phyloP scores from a whole-genome alignment of 306 rosid genomes.

The Abrus precatorius region DNA sequence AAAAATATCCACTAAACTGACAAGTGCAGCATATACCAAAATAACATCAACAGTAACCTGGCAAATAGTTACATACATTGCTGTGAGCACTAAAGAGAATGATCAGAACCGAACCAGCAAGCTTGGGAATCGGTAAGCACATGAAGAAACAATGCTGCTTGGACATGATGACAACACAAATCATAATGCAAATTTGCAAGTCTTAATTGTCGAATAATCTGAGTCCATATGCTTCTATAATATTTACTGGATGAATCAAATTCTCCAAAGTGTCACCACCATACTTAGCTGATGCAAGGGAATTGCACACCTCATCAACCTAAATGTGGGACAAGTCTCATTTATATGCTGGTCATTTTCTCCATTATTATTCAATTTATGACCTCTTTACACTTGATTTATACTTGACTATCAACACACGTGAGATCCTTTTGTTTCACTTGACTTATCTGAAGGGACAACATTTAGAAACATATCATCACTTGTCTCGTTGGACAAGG shows the following conservation, averaged over 20 bases:
- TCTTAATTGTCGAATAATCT: constrained; percentile 65
- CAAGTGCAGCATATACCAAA: constrained; percentile 61
- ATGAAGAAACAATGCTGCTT: constrained; percentile 64
- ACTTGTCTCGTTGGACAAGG: constrained; percentile 27
- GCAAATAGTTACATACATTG: constrained; percentile 72
- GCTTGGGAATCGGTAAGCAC: constrained; percentile 58
- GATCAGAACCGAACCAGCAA: constrained; percentile 64
- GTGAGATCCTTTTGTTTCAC: constrained; percentile 52
- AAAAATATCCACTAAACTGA: constrained; percentile 54
- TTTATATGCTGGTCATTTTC: too few species aligned
- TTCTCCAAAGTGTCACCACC: background rate
- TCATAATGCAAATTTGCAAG: constrained; percentile 68
- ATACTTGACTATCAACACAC: too few species aligned
- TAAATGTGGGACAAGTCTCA: too few species aligned
- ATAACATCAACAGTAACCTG: constrained; percentile 61
- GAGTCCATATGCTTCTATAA: constrained; percentile 61
- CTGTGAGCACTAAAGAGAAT: constrained; percentile 64
- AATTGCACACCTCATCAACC: too few species aligned
- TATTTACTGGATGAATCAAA: constrained; percentile 56
- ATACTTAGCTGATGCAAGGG: too few species aligned
- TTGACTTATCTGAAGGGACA: constrained; percentile 52
- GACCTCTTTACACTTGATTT: too few species aligned
- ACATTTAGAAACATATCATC: constrained; percentile 51
- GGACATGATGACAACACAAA: constrained; percentile 68
- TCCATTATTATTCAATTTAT: too few species aligned